phyloP scores from a whole-genome alignment of 495 filamentous ascomycete species.

The Cercophora sp. region DNA sequence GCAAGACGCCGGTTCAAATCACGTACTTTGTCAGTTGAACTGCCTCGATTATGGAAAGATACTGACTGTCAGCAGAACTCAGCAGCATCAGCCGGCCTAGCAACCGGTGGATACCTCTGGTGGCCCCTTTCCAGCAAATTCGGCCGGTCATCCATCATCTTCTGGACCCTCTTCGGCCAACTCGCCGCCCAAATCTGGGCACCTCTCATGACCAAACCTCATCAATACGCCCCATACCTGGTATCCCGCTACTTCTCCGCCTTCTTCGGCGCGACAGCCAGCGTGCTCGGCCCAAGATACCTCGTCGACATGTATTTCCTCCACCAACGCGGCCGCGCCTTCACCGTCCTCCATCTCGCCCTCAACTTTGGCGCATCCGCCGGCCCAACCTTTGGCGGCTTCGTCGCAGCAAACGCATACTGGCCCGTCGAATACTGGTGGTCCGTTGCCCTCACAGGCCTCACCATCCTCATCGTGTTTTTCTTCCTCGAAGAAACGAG shows the following conservation, averaged over 20 bases:
- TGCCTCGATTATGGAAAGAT: conserved; percentile 13
- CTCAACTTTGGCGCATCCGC: conserved; percentile 41
- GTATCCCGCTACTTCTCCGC: conserved; percentile 44
- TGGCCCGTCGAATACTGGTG: conserved; percentile 52
- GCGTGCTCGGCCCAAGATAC: conserved; percentile 36
- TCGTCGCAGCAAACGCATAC: conserved; percentile 37
- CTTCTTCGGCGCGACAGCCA: conserved; percentile 61
- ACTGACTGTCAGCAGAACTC: conserved; percentile 55
- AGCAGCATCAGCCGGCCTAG: conserved; percentile 58
- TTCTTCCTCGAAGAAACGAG: conserved; percentile 46
- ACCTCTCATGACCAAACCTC: conserved; percentile 39
- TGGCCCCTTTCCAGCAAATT: conserved; percentile 57
- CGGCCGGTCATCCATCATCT: conserved; percentile 55
- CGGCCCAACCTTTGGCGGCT: conserved; percentile 44
- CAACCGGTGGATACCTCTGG: conserved; percentile 64
- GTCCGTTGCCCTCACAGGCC: conserved; percentile 40
- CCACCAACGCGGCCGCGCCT: conserved; percentile 55
- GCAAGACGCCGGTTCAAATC: conserved; percentile 28
- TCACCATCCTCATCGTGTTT: conserved; percentile 41
- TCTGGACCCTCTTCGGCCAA: conserved; percentile 53
- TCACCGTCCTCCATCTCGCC: conserved; percentile 39
- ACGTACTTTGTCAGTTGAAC: conserved; percentile 26
- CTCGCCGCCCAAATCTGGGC: conserved; percentile 55
- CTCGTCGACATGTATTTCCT: conserved; percentile 49
- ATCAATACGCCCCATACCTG: conserved; percentile 16